These are phyloP conservation scores for Tricholomella constricta DNA, from an alignment of 768 basidiomycete species.

Conservation along the genomic window DNA sequence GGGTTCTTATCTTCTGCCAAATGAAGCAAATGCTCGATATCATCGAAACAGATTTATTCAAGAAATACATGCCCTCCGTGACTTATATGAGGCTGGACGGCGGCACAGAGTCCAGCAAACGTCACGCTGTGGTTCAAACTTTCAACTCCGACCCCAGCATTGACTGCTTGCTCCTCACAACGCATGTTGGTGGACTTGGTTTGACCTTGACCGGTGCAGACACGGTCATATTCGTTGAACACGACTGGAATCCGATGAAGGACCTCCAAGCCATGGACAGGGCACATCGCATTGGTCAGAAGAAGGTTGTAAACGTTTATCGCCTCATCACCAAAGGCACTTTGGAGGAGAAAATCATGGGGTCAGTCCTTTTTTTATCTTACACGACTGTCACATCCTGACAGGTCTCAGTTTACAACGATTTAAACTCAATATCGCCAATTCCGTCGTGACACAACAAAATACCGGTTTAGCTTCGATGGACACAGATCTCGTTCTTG, in stretches of 20 bases:
- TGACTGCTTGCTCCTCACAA: slow-evolving; percentile 93
- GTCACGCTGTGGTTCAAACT: slow-evolving; percentile 95
- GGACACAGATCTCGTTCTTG: slow-evolving; percentile 96
- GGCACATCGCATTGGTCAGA: slow-evolving; percentile 97
- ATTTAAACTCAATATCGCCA: slow-evolving; percentile 98
- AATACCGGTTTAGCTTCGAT: slow-evolving; percentile 92
- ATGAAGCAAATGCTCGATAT: slow-evolving; percentile 99
- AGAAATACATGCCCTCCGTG: slow-evolving; percentile 88
- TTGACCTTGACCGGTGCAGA: slow-evolving; percentile 97
- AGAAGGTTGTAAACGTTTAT: slow-evolving; percentile 99
- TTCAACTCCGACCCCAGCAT: slow-evolving; percentile 98
- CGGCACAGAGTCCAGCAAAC: slow-evolving; percentile 86
- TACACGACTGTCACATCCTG: slow-evolving; percentile 5
- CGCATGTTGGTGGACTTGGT: slow-evolving; percentile 95
- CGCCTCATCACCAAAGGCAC: slow-evolving; percentile 96
- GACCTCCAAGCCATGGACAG: slow-evolving; percentile 99
- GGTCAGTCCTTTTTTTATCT: slow-evolving; percentile 51
- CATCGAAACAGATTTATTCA: slow-evolving; percentile 93
- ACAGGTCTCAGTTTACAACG: slow-evolving; percentile 74
- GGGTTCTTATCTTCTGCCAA: slow-evolving; percentile 99
- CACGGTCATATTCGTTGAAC: slow-evolving; percentile 99
- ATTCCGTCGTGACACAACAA: slow-evolving; percentile 96
- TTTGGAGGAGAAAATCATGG: slow-evolving; percentile 99
- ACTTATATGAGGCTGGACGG: slow-evolving; percentile 99
- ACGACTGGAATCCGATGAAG: slow-evolving; percentile 99